phyloP scores from a whole-genome alignment of 345 rosid genomes.

The Ceriops decandra region DNA sequence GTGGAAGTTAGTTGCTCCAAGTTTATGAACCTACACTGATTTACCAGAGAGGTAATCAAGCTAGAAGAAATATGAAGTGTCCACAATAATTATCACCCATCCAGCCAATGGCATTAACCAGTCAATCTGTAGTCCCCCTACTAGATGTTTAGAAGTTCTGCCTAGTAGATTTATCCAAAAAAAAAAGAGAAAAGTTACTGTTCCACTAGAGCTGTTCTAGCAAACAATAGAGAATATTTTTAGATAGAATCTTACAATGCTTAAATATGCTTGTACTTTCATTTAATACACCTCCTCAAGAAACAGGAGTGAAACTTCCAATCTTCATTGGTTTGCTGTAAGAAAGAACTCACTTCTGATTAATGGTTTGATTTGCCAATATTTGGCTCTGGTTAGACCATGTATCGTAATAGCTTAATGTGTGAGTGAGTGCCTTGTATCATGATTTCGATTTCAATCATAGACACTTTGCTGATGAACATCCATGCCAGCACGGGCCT shows the following conservation, averaged over 20 bases:
- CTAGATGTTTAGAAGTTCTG: neutral
- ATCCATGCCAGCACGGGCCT: slow-evolving; percentile 30
- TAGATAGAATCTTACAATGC: neutral
- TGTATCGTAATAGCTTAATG: slow-evolving; percentile 4
- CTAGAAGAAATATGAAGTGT: too few species aligned
- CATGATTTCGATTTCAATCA: neutral
- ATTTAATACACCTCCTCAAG: neutral
- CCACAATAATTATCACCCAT: too few species aligned
- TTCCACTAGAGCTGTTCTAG: neutral
- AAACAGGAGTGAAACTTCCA: neutral
- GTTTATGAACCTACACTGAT: neutral
- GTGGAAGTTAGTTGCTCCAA: neutral
- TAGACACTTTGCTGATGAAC: slow-evolving; percentile 10
- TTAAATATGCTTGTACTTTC: neutral
- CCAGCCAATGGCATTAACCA: neutral
- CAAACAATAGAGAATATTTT: neutral
- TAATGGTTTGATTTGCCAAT: neutral
- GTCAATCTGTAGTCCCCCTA: neutral
- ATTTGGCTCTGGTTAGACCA: neutral
- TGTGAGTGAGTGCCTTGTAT: neutral
- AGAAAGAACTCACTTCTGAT: neutral
- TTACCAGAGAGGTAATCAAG: neutral
- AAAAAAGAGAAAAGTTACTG: neutral
- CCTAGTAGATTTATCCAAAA: neutral
- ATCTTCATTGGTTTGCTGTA: neutral